Evolutionary conservation across 192 early-diverging fungal genomes (phyloP).

Genomic region (Phycomyces blakesleeanus): DNA sequence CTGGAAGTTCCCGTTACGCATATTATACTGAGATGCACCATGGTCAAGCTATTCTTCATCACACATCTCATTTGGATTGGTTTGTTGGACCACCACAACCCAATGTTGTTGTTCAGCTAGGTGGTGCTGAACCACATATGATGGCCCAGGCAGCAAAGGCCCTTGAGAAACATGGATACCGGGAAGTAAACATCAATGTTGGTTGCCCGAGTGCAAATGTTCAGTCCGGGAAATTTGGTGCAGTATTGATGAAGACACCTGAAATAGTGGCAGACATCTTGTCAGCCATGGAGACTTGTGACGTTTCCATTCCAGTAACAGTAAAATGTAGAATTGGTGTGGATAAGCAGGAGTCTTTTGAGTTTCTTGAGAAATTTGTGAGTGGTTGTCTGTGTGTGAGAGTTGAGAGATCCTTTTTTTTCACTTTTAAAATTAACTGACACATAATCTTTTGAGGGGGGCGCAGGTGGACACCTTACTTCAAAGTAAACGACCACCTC

Average conservation of each 20-base stretch:
- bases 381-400: constrained; percentile 7
- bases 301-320: constrained; percentile 50
- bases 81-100: constrained; percentile 45
- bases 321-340: constrained; percentile 77
- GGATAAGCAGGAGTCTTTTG: constrained; percentile 62
- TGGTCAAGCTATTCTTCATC: constrained; percentile 46
- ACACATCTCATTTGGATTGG: constrained; percentile 35
- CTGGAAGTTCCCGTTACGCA: constrained; percentile 46
- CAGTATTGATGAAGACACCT: constrained; percentile 67
- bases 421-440: not conserved
- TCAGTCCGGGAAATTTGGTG: constrained; percentile 56
- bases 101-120: constrained; percentile 55
- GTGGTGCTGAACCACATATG: constrained; percentile 43
- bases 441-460: no score
- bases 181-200: constrained; percentile 65
- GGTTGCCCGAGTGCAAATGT: constrained; percentile 72
- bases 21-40: constrained; percentile 78
- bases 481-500: constrained; percentile 20
- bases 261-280: constrained; percentile 52
- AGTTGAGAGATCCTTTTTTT: not conserved
- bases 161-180: constrained; percentile 51
- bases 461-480: constrained; percentile 25
- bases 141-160: constrained; percentile 52
- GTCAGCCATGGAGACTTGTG: constrained; percentile 46
- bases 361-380: constrained; percentile 53